Evolutionary conservation across 2,329 filamentous ascomycete species (phyloP).

Genomic region (Aspergillus costaricaensis): DNA sequence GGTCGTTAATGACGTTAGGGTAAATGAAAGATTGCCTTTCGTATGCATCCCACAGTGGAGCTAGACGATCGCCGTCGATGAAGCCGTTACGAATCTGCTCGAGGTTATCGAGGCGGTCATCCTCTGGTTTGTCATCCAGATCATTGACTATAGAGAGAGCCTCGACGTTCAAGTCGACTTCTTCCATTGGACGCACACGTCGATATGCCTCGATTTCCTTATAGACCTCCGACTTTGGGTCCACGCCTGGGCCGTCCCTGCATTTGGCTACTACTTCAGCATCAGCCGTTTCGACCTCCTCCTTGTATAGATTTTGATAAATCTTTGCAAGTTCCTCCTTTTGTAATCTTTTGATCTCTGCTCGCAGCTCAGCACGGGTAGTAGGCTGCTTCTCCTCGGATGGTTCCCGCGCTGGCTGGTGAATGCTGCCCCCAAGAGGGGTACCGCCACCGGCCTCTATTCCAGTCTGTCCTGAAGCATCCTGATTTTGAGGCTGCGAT

Average conservation of each 20-base stretch:
- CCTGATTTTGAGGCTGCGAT: not conserved
- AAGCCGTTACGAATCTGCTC: not conserved
- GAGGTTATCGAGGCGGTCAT: not conserved
- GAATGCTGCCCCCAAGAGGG: not conserved
- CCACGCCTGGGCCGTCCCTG: slow-evolving; percentile 32
- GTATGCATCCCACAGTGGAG: slow-evolving; percentile 19
- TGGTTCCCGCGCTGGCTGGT: not conserved
- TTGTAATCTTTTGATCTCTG: slow-evolving; percentile 25
- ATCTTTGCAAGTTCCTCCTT: slow-evolving; percentile 21
- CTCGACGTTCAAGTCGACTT: not conserved
- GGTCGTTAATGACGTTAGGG: slow-evolving; percentile 17
- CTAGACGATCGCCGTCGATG: not conserved
- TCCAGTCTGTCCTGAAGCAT: not conserved
- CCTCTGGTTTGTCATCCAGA: not conserved
- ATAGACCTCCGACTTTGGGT: slow-evolving; percentile 25
- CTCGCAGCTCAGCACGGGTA: slow-evolving; percentile 14
- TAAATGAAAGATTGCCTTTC: slow-evolving; percentile 16
- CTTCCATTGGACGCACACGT: not conserved
- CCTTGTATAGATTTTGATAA: slow-evolving; percentile 10
- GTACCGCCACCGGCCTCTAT: not conserved
- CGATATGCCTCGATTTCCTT: slow-evolving; percentile 16
- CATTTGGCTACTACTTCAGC: slow-evolving; percentile 25
- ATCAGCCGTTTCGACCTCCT: slow-evolving; percentile 11
- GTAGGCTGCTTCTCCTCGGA: not conserved
- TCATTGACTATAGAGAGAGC: not conserved